Evolutionary conservation across 192 early-diverging fungal species (phyloP), one percentile per base, ranked within the genome.

Genomic region (Lunasporangiospora selenospora): DNA sequence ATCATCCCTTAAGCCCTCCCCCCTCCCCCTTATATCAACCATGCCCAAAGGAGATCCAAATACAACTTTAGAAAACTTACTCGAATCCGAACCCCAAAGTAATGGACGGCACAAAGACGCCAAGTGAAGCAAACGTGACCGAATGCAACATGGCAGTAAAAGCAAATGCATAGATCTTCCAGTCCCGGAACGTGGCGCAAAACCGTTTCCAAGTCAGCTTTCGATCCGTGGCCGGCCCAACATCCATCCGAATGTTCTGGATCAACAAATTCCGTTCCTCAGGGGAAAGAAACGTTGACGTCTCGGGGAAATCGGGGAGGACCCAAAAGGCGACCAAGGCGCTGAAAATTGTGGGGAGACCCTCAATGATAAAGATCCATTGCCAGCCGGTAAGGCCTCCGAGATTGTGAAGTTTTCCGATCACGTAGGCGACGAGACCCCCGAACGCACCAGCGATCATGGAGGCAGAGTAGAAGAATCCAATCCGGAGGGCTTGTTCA

Each of bases 51-150:
- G 15, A 21, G 31, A 32, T 48, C 8, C 37, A 43, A 46, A 16
- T 27, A 3, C 23, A 31, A 21, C 9, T 59, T 27, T n/a, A 29
- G 24, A 37, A 38, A 31, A 48, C 76, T 6, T 75, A 31, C 6
- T 63, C 39, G 56, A 81, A 89, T 9, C 87, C 87, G 78, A 91
- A 80, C 29, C 79, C 66, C 18, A 71, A 75, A 40, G 89, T 78
- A 26, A 91, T 88, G 12, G 83, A 82, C 1, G 89, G 88, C 40
- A 91, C 58, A 59, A 88, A 89, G 19, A 87, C 80, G 43, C 80
- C 70, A 32, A 86, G 80, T 45, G 82, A 83, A 26, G 83, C 83
- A 12, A 85, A 54, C 8, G 87, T 78, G 27, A 82, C 85, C 52
- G 79, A 63, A 50, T 81, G 76, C 5, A 84, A 82, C 40, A 89